Evolutionary conservation across 1,284 basidiomycete species (phyloP), one percentile per base, ranked within the genome.

Genomic region (Vanrija sp.): DNA sequence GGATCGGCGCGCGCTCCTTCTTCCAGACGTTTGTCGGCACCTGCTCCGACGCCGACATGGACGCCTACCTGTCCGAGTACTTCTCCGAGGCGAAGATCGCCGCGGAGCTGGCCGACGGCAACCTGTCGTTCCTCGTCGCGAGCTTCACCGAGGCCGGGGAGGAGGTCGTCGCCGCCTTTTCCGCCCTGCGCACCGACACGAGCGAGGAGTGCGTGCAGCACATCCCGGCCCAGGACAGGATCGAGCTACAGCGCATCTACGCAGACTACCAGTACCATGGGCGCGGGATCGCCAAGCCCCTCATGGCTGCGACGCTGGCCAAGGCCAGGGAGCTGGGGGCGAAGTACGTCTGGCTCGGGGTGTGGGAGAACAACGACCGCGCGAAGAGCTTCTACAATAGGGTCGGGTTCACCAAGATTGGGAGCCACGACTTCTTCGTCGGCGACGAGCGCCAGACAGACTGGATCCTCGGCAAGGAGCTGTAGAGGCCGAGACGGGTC

Each of bases 311-410:
- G 10, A 59, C 57, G 12, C 50, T 68, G 15, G 45, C 39, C 12
- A 10, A 57, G 15, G 54, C 59, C 6, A 53, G 51, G 36, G 27
- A 59, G 36, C 18, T 58, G 42, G 68, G 65, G 15, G 56, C 27
- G 31, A 42, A 54, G 41, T 54, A 57, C 23, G 49, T 65, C 6
- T 72, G 66, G 66, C 54, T 72, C 8, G 68, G 70, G 4, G 67
- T 65, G 5, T 69, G 64, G 66, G 61, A 67, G 46, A 35, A 64
- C 44, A 69, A 69, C 43, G 22, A 37, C 6, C 50, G 61, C n/a
- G 67, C 61, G 5, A 51, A 44, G 14, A 35, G 55, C 36, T 69
- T 66, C 39, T 69, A 69, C 39, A 41, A 63, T 38, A 66, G 65
- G 50, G 51, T 59, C 41, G 67, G 64, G 15, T 66, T 61, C 27